Evolutionary conservation across 2,329 filamentous ascomycete genomes (phyloP), one percentile per base, ranked within the genome.

Genomic region (Akanthomyces dipterigenus): DNA sequence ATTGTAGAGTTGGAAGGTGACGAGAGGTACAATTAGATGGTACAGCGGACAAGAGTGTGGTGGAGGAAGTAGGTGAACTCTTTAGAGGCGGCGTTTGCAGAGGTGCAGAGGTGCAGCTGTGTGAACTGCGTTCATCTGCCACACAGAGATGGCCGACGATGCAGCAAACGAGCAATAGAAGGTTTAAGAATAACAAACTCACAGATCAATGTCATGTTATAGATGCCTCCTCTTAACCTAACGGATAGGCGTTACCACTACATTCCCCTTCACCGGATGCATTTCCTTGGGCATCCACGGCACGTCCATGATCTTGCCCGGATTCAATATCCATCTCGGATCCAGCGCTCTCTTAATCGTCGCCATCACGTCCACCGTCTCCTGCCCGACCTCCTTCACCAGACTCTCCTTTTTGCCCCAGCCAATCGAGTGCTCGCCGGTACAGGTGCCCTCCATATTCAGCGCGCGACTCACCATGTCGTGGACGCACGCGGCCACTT

Each of bases 391-490:
- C 73, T 96, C 92, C 71, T 88, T 86, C 34, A 91, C 74, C 51
- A 96, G 78, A 9, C 86, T 89, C 62, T 86, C 84, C 76, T 96
- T 96, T 77, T 96, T 96, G 18, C 90, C 91, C 73, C 93, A 85
- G 24, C 91, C 92, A 63, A 96, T 82, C 1, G 89, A 89, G 72
- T 96, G 91, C 73, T 96, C 92, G 31, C 91, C 92, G 0, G 92
- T 96, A 72, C 90, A 95, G 6, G 92, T 96, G 1, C 93, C 91
- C 63, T 96, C 93, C 92, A 97, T 96, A 65, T 93, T 90, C 26
- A 97, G 75, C 2, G 92, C 93, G n/a, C 91, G 84, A 66, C 89
- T 83, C 22, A 96, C 91, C 92, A 97, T 96, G 67, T 91, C 88
- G 70, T 93, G 87, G 51, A 97, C 91, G 65, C 90, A 91, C 60